Evolutionary conservation across 495 filamentous ascomycete species (phyloP), one percentile per base, ranked within the genome.

Genomic region (Penicillium soppii): DNA sequence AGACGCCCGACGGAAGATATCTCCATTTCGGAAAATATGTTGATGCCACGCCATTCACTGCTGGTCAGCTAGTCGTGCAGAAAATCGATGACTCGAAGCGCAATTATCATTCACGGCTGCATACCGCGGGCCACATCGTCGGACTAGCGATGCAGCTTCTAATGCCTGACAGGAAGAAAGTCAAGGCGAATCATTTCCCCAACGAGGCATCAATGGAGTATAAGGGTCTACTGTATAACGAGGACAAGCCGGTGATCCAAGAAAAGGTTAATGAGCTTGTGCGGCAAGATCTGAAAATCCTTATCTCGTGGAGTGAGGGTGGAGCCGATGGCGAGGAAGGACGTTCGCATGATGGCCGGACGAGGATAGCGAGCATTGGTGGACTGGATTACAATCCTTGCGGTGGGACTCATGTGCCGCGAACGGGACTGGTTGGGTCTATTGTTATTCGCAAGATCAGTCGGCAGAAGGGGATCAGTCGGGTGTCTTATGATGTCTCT

Each of bases 61-160:
- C 54, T 1, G 76, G 76, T 30, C 71, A 76, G 8, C 44, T 53
- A 0, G 70, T 84, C 4, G 52, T 69, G 12, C 83, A 84, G 55
- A 54, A 41, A 16, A 77, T 87, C 52, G 75, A 88, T 62, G 65
- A 45, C 7, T 74, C 73, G 23, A 81, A 77, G 47, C 74, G 83
- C 1, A 56, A 69, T 9, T 71, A 84, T 17, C 77, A 83, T 62
- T 85, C 82, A 4, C 77, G 82, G 4, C 69, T 81, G 4, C 84
- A 87, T 65, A 84, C 83, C 0, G 84, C 78, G 3, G 84, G 84
- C 19, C 84, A 88, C 56, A 76, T 86, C 15, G 69, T 88, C 2
- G 82, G 83, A 4, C 57, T 79, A 4, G 83, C 83, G 0, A 76
- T 85, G 47, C 67, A 77, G 20, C 64, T 75, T 38, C 70, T 86